Evolutionary conservation across 2,329 filamentous ascomycete species (phyloP), one percentile per base, ranked within the genome.

Genomic region (Corinectria fuckeliana): DNA sequence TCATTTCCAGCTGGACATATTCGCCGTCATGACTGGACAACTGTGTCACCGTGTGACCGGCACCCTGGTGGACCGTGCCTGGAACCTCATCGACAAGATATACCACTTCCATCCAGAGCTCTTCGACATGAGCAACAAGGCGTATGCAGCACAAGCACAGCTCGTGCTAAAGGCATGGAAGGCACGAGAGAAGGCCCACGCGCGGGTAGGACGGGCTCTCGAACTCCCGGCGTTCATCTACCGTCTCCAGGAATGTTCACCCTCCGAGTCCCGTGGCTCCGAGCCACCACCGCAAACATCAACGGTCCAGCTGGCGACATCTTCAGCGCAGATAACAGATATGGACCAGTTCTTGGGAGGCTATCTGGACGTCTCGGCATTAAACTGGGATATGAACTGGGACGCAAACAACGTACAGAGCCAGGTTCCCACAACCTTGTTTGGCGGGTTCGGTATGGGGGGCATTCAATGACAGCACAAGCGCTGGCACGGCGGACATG

Each of bases 1-100:
- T 21, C 81, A 85, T 65, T 85, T 87, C 70, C 84, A 86, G 65
- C 72, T 82, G 47, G 85, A 85, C 55, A 74, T 86, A 21, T 83
- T 87, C 60, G 75, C 81, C 34, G 85, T 84, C 68, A 77, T 86
- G 70, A 80, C 81, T 0, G 82, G 82, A 4, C 82, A 86, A 67
- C 78, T 88, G 11, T 80, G 78, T 61, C 76, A 79, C 28, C 80
- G 82, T 34, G 78, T 77, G 0, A 76, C 75, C 2, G 85, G 85
- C 8, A 71, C 69, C 3, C 73, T 87, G 9, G 80, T 85, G 8
- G 83, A 86, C 42, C 78, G 81, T 26, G 84, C 81, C 1, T 88
- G 85, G 85, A 67, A 63, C 8, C 73, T 78, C 21, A 72, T 85
- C 7, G 76, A 81, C 32, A 72, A 73, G 6, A 76, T 81, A 3